These are phyloP conservation scores for Sungouiella thailandica DNA, from an alignment of 805 yeast species.

Conservation along the genomic window DNA sequence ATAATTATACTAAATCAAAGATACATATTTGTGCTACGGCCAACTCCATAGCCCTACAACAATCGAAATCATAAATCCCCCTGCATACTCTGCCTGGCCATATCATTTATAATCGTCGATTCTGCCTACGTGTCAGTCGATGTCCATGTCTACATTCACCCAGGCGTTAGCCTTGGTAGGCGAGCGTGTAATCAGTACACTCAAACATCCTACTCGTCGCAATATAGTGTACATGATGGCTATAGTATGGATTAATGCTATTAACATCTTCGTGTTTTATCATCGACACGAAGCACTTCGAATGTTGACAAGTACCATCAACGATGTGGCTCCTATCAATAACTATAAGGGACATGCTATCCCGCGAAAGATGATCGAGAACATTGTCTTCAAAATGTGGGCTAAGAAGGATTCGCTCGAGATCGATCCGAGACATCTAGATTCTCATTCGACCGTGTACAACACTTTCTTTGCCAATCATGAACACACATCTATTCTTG, in stretches of 20 bases:
- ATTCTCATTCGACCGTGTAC: background rate
- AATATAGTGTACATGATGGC: background rate
- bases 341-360: slow-evolving; percentile 1
- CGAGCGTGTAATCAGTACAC: background rate
- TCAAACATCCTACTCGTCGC: background rate
- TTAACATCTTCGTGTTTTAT: background rate
- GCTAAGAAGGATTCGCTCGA: background rate
- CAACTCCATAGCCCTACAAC: no score
- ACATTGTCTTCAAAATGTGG: background rate
- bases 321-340: background rate
- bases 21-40: no score
- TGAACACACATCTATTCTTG: background rate
- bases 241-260: background rate
- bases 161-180: background rate
- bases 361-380: background rate
- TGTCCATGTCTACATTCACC: background rate
- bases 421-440: background rate
- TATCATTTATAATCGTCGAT: no score
- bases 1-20: no score
- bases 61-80: no score
- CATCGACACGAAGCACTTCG: background rate
- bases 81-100: no score
- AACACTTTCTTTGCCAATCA: background rate
- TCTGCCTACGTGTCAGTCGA: no score
- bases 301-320: background rate